These are phyloP conservation scores for Kodamaea sp. DNA, from an alignment of 1,139 yeast genomes.

Conservation along the genomic window DNA sequence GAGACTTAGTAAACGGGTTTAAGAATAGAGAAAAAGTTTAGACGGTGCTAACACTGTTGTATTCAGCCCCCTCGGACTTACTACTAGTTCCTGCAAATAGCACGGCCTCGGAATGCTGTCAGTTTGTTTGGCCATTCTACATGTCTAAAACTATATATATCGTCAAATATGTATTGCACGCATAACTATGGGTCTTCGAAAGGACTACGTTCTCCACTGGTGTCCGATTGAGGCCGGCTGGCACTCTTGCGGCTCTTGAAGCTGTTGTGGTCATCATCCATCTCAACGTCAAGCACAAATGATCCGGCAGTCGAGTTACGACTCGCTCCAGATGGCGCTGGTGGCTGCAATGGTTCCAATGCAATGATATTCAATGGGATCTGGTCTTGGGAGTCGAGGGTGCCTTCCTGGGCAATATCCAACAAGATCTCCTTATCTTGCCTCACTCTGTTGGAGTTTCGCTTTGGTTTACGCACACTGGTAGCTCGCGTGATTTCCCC, in stretches of 20 bases:
- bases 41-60: too few relatives aligned
- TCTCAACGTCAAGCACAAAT: constrained; percentile 39
- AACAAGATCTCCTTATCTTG: constrained; percentile 18
- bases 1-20: too few relatives aligned
- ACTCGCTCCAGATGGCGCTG: constrained; percentile 4
- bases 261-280: constrained; percentile 21
- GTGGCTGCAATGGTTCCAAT: constrained; percentile 8
- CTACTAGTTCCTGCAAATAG: too few relatives aligned
- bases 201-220: constrained; percentile 28
- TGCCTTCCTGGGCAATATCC: constrained; percentile 10
- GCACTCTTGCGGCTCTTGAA: constrained; percentile 1
- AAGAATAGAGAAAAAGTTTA: too few relatives aligned
- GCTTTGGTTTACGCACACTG: constrained; percentile 28
- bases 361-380: constrained; percentile 11
- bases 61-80: too few relatives aligned
- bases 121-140: too few relatives aligned
- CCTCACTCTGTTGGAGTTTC: constrained; percentile 1
- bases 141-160: too few relatives aligned
- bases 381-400: constrained; percentile 5
- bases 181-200: constrained; percentile 30
- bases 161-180: too few relatives aligned
- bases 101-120: too few relatives aligned
- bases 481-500: constrained; percentile 50
- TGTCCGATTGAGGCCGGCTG: constrained; percentile 10
- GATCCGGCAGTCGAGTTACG: constrained; percentile 24